A percentile compares a stretch with the other conserved stretches of the same genome.
phyloP scores from a whole-genome alignment of 176 grass and related monocot genomes.

The Lolium perenne region DNA sequence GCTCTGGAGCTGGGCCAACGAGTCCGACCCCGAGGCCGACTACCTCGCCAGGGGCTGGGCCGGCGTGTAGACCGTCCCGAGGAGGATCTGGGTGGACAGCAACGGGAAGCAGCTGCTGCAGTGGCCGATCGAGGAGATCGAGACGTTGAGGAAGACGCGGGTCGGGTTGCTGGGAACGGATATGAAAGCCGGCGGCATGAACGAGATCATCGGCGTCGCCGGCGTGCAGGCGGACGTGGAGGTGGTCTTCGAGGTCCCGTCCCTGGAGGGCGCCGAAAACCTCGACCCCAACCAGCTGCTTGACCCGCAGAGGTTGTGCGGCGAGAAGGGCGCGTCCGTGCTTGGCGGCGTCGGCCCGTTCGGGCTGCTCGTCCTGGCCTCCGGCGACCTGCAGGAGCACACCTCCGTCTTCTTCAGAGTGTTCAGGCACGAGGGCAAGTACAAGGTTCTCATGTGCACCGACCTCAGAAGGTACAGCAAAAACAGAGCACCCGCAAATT shows the following conservation, averaged over 20 bases:
- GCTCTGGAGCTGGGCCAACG: too few relatives aligned
- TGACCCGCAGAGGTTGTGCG: slow-evolving; percentile 68
- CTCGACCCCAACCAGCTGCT: slow-evolving; percentile 49
- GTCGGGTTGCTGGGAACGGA: neutral
- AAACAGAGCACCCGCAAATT: too few relatives aligned
- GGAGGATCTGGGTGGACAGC: too few relatives aligned
- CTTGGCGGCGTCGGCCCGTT: slow-evolving; percentile 72
- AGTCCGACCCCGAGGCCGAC: too few relatives aligned
- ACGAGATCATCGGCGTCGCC: slow-evolving; percentile 63
- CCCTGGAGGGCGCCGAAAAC: slow-evolving; percentile 46
- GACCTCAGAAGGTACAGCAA: slow-evolving; percentile 11
- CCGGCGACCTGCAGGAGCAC: slow-evolving; percentile 62
- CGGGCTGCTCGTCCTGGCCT: slow-evolving; percentile 69
- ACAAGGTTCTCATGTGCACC: slow-evolving; percentile 74
- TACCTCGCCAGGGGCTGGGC: too few relatives aligned
- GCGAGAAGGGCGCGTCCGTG: slow-evolving; percentile 55
- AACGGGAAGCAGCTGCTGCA: slow-evolving; percentile 2
- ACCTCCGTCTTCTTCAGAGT: slow-evolving; percentile 83
- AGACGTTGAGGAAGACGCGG: neutral
- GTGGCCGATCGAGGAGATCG: slow-evolving; percentile 21
- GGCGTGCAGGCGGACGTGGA: slow-evolving; percentile 74
- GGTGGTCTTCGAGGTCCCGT: slow-evolving; percentile 56
- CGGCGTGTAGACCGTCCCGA: too few relatives aligned
- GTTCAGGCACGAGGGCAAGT: slow-evolving; percentile 39
- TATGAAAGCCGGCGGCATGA: slow-evolving; percentile 19